Percentiles rank a stretch among this genome's conserved stretches.
These are phyloP conservation scores for Cryptococcus maquisensis DNA, from an alignment of 1,284 basidiomycete species.

Conservation along the genomic window DNA sequence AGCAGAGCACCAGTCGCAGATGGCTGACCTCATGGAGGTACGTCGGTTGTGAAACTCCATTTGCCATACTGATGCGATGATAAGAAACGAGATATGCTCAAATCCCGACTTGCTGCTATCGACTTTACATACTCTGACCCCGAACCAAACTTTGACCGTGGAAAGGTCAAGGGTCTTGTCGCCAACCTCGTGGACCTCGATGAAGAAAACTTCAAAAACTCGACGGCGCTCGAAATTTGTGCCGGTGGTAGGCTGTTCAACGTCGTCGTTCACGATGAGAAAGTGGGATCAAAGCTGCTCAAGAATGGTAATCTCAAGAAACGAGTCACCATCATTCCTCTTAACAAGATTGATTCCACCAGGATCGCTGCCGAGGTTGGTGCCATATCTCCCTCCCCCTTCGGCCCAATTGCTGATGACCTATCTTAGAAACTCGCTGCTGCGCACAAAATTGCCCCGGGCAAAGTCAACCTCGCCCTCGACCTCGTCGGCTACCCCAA, in stretches of 20 bases:
- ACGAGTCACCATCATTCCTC: slow-evolving; percentile 87
- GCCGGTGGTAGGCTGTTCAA: slow-evolving; percentile 92
- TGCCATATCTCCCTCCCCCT: slow-evolving; percentile 5
- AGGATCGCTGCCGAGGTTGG: slow-evolving; percentile 62
- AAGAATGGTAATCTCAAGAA: slow-evolving; percentile 75
- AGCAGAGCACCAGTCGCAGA: slow-evolving; percentile 57
- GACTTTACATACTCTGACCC: slow-evolving; percentile 83
- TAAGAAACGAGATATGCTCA: slow-evolving; percentile 68
- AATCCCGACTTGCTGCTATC: slow-evolving; percentile 64
- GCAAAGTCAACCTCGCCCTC: slow-evolving; percentile 80
- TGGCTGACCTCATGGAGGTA: slow-evolving; percentile 65
- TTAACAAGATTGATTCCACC: slow-evolving; percentile 82
- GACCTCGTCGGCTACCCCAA: slow-evolving; percentile 80
- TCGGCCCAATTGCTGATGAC: background rate
- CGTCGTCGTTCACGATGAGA: slow-evolving; percentile 87
- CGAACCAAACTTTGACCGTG: slow-evolving; percentile 74
- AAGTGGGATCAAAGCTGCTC: slow-evolving; percentile 78
- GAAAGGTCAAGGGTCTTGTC: slow-evolving; percentile 89
- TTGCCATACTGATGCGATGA: background rate
- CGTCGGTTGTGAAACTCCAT: slow-evolving; percentile 22
- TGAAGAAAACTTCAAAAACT: slow-evolving; percentile 65
- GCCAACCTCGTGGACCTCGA: slow-evolving; percentile 76
- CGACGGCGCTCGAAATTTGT: slow-evolving; percentile 89
- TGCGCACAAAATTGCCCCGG: slow-evolving; percentile 71
- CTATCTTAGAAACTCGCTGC: slow-evolving; percentile 66